Conservation (phyloP, 768 basidiomycete genomes). For the Tulasnella sp. region DNA sequence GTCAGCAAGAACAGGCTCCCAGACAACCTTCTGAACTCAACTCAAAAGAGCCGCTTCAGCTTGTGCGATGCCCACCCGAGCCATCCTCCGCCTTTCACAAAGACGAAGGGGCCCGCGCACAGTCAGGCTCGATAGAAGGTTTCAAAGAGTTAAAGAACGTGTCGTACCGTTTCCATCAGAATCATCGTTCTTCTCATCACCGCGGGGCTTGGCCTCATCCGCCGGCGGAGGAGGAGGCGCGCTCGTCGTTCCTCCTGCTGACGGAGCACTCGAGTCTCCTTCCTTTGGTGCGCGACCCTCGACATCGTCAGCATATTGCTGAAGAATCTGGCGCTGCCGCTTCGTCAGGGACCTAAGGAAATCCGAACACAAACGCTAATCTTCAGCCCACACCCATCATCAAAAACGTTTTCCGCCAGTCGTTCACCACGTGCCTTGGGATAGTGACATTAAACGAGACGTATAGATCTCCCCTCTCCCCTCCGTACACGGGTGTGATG, state of each 20-base stretch:
- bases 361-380: constrained; percentile 26
- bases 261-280: background rate
- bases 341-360: constrained; percentile 66
- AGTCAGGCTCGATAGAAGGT: constrained; percentile 21
- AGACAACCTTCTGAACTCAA: constrained; percentile 2
- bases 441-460: constrained; percentile 84
- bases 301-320: constrained; percentile 90
- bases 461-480: constrained; percentile 76
- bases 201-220: background rate
- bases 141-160: background rate
- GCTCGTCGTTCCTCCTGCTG: constrained; percentile 33
- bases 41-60: constrained; percentile 25
- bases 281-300: constrained; percentile 50
- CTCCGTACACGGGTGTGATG: constrained; percentile 57
- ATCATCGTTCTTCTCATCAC: background rate
- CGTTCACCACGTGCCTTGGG: constrained; percentile 64
- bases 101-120: constrained; percentile 15
- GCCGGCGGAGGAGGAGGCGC: constrained; percentile 14
- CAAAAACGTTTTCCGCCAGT: background rate
- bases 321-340: constrained; percentile 80
- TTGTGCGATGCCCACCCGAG: constrained; percentile 21
- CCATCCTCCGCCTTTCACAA: constrained; percentile 22
- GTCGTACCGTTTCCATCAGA: constrained; percentile 12
- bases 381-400: background rate
- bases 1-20: background rate